Base-by-base conservation (phyloP, 176 grass and related monocot genomes). In the Bothriochloa decipiens region DNA sequence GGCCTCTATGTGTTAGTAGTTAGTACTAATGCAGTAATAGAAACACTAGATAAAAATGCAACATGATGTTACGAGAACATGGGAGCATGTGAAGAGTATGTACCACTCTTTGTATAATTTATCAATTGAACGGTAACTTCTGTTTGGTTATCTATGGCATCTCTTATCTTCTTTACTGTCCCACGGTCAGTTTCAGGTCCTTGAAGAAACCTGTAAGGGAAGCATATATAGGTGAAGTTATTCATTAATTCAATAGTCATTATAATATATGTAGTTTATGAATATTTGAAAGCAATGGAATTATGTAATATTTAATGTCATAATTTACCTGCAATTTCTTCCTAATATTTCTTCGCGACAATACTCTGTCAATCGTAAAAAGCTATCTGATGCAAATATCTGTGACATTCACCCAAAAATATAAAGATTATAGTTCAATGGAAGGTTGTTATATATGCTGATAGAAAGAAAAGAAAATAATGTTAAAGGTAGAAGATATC, bases 101-200 rank as follows among this genome's bases (percentile, higher is more conserved):
- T 95, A 98, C 92, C 91, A 15, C 89, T 95, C 87, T 91, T 98
- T 81, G 92, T 95, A 85, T 93, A 98, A 85, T 98, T 93, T 91
- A 98, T 98, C 65, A 98, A 75, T 75, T 95, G 95, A 90, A 98
- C 91, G 2, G 91, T 95, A 63, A 98, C 89, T 72, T 98, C 91
- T 68, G 75, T 89, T 83, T 98, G 87, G 76, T 91, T 93, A 88
- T 98, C 89, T 74, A 98, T 98, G 50, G 92, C 96, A 66, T 98
- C 89, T 87, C 91, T 95, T 77, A 98, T 98, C 84, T 91, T 95
- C 72, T 87, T 90, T 78, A 93, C 91, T 70, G 91, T 95, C 11
- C 20, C 85, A 66, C 39, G 76, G 62, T 98, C 91, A 36, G 92
- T 98, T 90, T 95, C 91, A 86, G 87, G 95, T 69, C 92, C 92